These are phyloP conservation scores for Tolypocladium tundrense DNA, from an alignment of 2,329 filamentous ascomycete species.

Conservation along the genomic window DNA sequence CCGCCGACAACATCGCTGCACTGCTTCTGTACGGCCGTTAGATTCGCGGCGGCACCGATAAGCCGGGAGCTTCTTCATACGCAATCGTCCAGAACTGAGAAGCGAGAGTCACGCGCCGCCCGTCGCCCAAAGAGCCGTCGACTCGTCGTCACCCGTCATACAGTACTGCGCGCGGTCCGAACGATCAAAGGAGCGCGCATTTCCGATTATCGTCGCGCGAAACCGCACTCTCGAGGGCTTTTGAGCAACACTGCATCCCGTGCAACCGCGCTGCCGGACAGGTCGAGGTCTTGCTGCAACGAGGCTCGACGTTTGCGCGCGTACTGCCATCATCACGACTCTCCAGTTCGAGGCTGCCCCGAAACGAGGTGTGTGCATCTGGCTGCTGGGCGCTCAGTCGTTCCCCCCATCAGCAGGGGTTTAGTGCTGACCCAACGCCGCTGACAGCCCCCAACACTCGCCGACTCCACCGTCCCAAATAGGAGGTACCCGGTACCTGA, in stretches of 20 bases:
- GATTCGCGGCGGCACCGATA: neutral
- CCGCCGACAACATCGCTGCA: neutral
- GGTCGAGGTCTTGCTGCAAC: neutral
- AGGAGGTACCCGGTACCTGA: neutral
- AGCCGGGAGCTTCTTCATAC: neutral
- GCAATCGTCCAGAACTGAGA: too few relatives aligned
- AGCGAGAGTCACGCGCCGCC: neutral
- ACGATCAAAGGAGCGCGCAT: neutral
- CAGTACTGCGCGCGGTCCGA: neutral
- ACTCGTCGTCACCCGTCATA: neutral
- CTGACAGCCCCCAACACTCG: neutral
- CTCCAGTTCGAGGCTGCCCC: neutral
- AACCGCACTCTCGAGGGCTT: neutral
- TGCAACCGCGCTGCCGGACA: neutral
- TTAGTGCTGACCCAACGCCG: conserved; percentile 1
- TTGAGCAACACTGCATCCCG: neutral
- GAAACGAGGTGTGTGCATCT: neutral
- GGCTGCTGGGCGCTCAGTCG: neutral
- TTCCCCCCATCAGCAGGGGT: neutral
- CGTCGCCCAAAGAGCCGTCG: neutral
- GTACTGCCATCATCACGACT: neutral
- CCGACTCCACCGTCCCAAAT: neutral
- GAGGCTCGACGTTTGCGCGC: neutral
- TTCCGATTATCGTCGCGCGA: neutral
- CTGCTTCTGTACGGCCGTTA: neutral